Evolutionary conservation across 2,329 filamentous ascomycete genomes (phyloP), one percentile per base, ranked within the genome.

Genomic region (Xylariaceae sp.): DNA sequence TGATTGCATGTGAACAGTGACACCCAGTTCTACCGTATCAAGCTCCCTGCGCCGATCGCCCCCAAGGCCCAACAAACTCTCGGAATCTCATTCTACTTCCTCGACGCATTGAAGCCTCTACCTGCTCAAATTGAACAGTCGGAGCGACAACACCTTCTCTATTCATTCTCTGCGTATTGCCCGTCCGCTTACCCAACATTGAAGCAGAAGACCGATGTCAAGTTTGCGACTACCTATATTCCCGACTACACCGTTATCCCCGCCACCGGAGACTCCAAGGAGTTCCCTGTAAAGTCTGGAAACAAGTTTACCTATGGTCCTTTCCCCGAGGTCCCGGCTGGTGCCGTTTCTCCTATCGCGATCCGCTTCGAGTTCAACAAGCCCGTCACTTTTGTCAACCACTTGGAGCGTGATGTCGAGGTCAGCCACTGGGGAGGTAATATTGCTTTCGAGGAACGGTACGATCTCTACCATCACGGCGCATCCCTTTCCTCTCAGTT

Each of bases 401-500:
- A 80, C 14, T 75, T 98, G 48, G 88, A 97, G 69, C 85, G 93
- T 49, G 91, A 97, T 61, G 73, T 98, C 52, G 93, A 98, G 67
- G 85, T 98, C 58, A 95, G 88, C 64, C 93, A 97, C 69, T 98
- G 93, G 93, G 93, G 93, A 55, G 93, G 93, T 52, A 98, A 98
- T 64, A 70, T 97, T 43, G 93, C 93, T 2, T 89, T 91, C 40
- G 93, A 98, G 71, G 93, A 98, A 72, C 82, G 88, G 47, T 96
- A 95, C 70, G 88, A 85, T 67, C 76, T 97, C 55, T 80, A 81
- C 60, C 92, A 98, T 74, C 82, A 86, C 53, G 93, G 86, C 53
- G 94, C 93, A 40, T 85, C 86, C 65, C 75, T 92, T 40, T 77
- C 79, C 25, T 74, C 75, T 47, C 80, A 85, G 27, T 92, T 93